Conservation (phyloP, 2,329 filamentous ascomycete species). For the Aureobasidium lini region DNA sequence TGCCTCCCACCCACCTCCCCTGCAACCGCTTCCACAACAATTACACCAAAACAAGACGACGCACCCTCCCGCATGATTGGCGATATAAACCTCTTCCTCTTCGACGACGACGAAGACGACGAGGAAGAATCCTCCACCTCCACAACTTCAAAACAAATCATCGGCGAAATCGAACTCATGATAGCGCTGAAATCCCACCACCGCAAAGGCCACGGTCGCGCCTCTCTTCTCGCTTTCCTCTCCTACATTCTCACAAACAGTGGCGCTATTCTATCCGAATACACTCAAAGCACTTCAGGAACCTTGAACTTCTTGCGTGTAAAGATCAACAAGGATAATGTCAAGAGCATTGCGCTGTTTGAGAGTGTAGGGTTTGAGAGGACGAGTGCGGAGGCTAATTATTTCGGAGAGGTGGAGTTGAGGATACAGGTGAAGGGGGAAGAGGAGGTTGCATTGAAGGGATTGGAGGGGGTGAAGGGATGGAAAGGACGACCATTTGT, state of each 20-base stretch:
- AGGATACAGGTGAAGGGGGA: slow-evolving; percentile 24
- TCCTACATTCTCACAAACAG: slow-evolving; percentile 55
- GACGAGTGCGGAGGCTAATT: slow-evolving; percentile 46
- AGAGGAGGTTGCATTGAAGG: background rate
- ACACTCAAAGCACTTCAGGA: slow-evolving; percentile 22
- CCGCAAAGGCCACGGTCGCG: slow-evolving; percentile 57
- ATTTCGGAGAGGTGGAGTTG: slow-evolving; percentile 62
- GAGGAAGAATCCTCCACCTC: slow-evolving; percentile 31
- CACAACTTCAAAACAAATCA: slow-evolving; percentile 19
- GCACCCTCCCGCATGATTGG: slow-evolving; percentile 41
- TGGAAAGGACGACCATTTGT: background rate
- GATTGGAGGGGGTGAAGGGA: background rate
- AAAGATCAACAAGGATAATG: slow-evolving; percentile 54
- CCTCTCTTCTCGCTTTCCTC: slow-evolving; percentile 61
- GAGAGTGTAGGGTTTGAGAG: slow-evolving; percentile 51
- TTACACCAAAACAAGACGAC: slow-evolving; percentile 45
- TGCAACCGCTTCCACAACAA: slow-evolving; percentile 6
- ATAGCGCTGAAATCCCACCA: slow-evolving; percentile 56
- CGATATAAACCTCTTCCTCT: slow-evolving; percentile 63
- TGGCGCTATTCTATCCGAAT: slow-evolving; percentile 51
- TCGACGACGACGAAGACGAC: slow-evolving; percentile 42
- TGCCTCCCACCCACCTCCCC: slow-evolving; percentile 45
- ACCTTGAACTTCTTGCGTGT: slow-evolving; percentile 47
- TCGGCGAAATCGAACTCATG: slow-evolving; percentile 84
- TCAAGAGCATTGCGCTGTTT: slow-evolving; percentile 52